Conservation (phyloP, 495 filamentous ascomycete genomes). For the Parathielavia appendiculata region DNA sequence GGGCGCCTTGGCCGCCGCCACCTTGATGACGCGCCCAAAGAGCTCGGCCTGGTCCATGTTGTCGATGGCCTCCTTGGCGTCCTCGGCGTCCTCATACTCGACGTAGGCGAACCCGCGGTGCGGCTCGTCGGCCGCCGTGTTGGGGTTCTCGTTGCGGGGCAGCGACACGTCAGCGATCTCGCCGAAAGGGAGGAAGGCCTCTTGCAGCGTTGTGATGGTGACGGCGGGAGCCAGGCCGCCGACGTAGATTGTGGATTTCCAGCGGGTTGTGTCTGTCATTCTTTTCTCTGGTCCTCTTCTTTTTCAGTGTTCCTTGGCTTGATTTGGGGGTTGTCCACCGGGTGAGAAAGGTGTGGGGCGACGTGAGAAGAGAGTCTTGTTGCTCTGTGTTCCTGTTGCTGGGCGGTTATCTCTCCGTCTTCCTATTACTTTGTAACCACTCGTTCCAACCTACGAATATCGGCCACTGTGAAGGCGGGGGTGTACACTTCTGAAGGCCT, state of each 20-base stretch:
- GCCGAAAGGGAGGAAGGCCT: conserved; percentile 94
- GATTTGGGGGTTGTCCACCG: neutral
- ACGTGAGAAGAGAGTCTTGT: no score
- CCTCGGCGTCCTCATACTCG: conserved; percentile 79
- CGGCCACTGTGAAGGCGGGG: no score
- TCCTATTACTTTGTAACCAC: no score
- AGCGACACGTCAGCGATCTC: conserved; percentile 86
- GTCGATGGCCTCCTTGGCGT: conserved; percentile 93
- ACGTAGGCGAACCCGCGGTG: conserved; percentile 97
- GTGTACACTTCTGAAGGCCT: no score
- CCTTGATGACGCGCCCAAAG: conserved; percentile 88
- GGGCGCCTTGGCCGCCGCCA: conserved; percentile 84
- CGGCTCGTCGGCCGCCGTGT: conserved; percentile 51
- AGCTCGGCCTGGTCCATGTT: conserved; percentile 98
- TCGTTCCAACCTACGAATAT: no score
- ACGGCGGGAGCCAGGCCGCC: conserved; percentile 81
- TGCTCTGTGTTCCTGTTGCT: no score
- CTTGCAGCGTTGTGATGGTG: conserved; percentile 65
- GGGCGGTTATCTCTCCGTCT: no score
- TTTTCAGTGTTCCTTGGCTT: no score
- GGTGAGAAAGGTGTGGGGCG: neutral
- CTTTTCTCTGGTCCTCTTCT: no score
- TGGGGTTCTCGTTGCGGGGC: conserved; percentile 73
- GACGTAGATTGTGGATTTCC: conserved; percentile 87
- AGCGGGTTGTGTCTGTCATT: conserved; percentile 76